Conservation (phyloP, 371 early-diverging fungal genomes). For the Mucor velutinosus region DNA sequence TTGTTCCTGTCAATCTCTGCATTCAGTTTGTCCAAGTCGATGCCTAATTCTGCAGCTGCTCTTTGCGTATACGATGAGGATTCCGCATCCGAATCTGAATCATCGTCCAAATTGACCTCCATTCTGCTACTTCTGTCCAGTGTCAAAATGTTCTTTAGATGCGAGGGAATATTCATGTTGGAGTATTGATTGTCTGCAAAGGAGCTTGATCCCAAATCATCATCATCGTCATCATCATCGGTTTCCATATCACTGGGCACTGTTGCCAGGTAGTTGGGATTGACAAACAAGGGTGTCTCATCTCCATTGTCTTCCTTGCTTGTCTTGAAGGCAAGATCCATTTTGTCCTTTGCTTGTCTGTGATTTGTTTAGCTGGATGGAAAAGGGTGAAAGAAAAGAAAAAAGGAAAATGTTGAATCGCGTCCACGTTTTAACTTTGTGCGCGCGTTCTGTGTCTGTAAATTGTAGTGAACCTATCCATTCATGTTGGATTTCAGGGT, state of each 20-base stretch:
- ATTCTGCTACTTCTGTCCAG: neutral
- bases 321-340: neutral
- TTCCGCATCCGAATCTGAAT: constrained; percentile 16
- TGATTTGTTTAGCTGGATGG: too few species aligned
- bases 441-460: neutral
- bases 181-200: constrained; percentile 10
- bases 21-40: constrained; percentile 11
- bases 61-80: neutral
- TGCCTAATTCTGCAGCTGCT: neutral
- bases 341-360: neutral
- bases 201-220: constrained; percentile 14
- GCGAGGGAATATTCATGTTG: constrained; percentile 14
- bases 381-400: neutral
- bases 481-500: too few species aligned
- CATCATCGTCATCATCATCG: constrained; percentile 19
- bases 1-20: constrained; percentile 1
- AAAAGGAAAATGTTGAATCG: neutral
- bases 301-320: neutral
- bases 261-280: neutral
- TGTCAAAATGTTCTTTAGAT: constrained; percentile 16
- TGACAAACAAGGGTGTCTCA: neutral
- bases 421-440: neutral
- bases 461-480: too few species aligned
- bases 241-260: neutral
- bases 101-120: constrained; percentile 1